Evolutionary conservation across 129 eudicot species (phyloP), one percentile per base, ranked within the genome.

Genomic region (Gnaphalium uliginosum): DNA sequence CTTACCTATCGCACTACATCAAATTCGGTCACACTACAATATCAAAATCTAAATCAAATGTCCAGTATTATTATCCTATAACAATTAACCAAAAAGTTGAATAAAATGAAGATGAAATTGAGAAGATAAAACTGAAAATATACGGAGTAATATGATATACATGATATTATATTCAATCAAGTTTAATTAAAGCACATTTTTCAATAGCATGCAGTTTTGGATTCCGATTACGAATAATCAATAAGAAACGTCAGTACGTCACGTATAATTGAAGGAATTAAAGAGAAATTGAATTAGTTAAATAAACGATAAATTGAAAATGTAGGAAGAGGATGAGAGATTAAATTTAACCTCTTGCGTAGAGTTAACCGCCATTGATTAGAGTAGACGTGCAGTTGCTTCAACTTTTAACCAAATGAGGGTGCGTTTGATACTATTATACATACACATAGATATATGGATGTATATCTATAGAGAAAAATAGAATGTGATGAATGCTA

Each of bases 291-390:
- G 14, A 39, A 39, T 39, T 9, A 10, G 4, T 39, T 2, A 39
- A 39, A 39, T 39, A 39, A 39, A 39, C 14, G 13, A 39, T 39
- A 39, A 39, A 39, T 9, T 39, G 14, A 39, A 14, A 46, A 14
- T 46, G 53, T 46, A 46, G n/a, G 62, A 9, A 57, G 62, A 57
- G 14, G 23, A n/a, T 57, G 62, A 57, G 27, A 57, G 13, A 57
- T n/a, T 57, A 27, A 21, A 57, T 57, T 57, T 6, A 57, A 57
- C 62, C 62, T 57, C 62, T 57, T 57, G 62, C 21, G 62, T 57
- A 57, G 62, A 57, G 62, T 22, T 21, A 9, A 57, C 62, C 27
- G 62, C 62, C 62, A 57, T 57, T 21, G 4, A 4, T n/a, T n/a
- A 22, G 13, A 57, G 62, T 22, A 46, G 18, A 46, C n/a, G 53